These are phyloP conservation scores for Geotrichum cucujoidarum DNA, from an alignment of 1,139 yeast species.

Conservation along the genomic window DNA sequence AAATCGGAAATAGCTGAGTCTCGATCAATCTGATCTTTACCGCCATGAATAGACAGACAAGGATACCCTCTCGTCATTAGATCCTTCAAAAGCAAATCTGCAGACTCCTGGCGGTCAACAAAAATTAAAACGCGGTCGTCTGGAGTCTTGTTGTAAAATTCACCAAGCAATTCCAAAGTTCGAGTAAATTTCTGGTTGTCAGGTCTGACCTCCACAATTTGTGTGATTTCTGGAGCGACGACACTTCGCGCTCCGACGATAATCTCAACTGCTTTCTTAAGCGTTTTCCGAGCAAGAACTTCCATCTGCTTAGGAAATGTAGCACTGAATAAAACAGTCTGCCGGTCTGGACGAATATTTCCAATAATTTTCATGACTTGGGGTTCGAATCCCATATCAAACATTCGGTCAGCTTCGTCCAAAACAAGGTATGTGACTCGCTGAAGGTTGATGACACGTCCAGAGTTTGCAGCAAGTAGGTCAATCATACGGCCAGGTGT, in stretches of 20 bases:
- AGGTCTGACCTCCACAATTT: slow-evolving; percentile 54
- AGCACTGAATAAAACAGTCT: slow-evolving; percentile 90
- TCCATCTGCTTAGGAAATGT: slow-evolving; percentile 84
- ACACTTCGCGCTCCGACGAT: slow-evolving; percentile 78
- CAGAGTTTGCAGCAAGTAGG: slow-evolving; percentile 75
- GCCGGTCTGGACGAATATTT: slow-evolving; percentile 79
- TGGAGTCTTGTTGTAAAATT: slow-evolving; percentile 33
- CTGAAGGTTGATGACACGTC: slow-evolving; percentile 64
- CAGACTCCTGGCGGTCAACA: slow-evolving; percentile 80
- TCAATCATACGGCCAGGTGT: slow-evolving; percentile 97
- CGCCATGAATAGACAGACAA: slow-evolving; percentile 77
- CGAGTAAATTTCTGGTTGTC: slow-evolving; percentile 51
- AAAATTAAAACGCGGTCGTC: slow-evolving; percentile 66
- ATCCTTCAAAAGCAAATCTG: slow-evolving; percentile 62
- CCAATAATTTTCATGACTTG: slow-evolving; percentile 80
- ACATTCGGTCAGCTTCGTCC: slow-evolving; percentile 97
- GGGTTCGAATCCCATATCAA: slow-evolving; percentile 97
- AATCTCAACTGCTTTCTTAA: slow-evolving; percentile 65
- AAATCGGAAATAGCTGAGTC: slow-evolving; percentile 71
- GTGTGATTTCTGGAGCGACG: slow-evolving; percentile 78
- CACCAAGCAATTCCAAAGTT: slow-evolving; percentile 52
- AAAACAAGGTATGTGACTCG: slow-evolving; percentile 76
- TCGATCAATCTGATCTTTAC: slow-evolving; percentile 82
- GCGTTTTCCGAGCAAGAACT: slow-evolving; percentile 58
- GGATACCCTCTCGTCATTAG: slow-evolving; percentile 57